Base-by-base conservation (phyloP, 768 basidiomycete genomes). In the Tremella mesenterica region DNA sequence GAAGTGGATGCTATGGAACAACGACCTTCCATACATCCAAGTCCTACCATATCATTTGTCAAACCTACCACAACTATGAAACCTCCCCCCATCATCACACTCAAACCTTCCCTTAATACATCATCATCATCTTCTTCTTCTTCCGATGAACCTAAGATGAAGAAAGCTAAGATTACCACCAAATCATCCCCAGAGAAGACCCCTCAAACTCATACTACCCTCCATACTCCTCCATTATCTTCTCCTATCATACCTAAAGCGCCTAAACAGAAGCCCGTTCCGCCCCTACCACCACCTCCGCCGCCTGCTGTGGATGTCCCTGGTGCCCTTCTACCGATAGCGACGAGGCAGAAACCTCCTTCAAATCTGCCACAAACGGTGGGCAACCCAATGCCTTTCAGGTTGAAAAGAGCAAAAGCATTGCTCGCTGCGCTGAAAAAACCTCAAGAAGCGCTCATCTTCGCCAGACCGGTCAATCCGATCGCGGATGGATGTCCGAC, bases 401-500 rank as follows among this genome's bases (percentile, higher is more conserved):
- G 54, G 53, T n/a, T 14, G 16, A 65, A 61, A 33, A 41, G 70
- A 18, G 70, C 65, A 3, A 64, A 56, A 26, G 47, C 38, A 2
- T 21, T 71, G 45, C 44, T 70, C 31, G 25, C n/a, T 14, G 21
- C 41, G 3, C 39, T 70, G 28, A 44, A 52, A 8, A 60, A 61
- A 50, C 53, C 59, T 23, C 52, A 60, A 12, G 29, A 50, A 1
- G 61, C 65, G 1, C 23, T 46, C 21, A 47, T 65, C 23, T 96
- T 96, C 75, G 65, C 78, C 45, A 77, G 80, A 21, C 88, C 93
- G 2, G 93, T 96, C 18, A 85, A 96, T 71, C 85, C 92, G 3
- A 73, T 81, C 13, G 67, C 75, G 46, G 88, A 88, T 72, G 90
- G 87, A 18, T 93, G 86, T 71, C 90, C 93, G 44, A 91, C 89